Evolutionary conservation across 2,329 filamentous ascomycete genomes (phyloP), one percentile per base, ranked within the genome.

Genomic region (Talaromyces sp.): DNA sequence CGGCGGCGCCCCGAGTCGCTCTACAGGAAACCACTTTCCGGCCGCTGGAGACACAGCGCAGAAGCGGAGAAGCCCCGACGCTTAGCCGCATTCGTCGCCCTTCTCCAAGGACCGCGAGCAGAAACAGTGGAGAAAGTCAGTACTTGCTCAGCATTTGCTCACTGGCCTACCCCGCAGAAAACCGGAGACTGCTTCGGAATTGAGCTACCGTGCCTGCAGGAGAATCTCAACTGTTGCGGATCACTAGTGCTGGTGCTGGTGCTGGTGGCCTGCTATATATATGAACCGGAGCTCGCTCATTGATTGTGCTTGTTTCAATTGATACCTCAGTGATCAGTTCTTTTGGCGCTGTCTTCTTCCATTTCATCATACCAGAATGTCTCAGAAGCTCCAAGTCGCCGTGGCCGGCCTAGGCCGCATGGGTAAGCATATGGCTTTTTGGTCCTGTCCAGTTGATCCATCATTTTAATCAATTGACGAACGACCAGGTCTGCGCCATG

Each of bases 401-500:
- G 51, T 53, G 15, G 61, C 58, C n/a, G 61, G 61, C 25, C 32
- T 63, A 1, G 61, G 61, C 19, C 61, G 61, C 28, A 66, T 67
- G 65, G 65, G 77, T 44, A 47, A 73, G 42, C 42, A 49, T 49
- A 17, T n/a, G 11, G 10, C 5, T 42, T 30, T 15, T 10, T 49
- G 17, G 11, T n/a, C 11, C 36, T 15, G 15, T 8, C 7, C 15
- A 44, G 7, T 8, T 47, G 11, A 6, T 33, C 28, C 17, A 17
- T 28, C 27, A 3, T 10, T 47, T 19, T 33, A n/a, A 19, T 49
- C 44, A 27, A 51, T 53, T 30, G 27, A 53, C 27, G 11, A 28
- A 53, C 27, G 11, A 28, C n/a, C 22, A 58, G 57, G 57, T 13
- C 4, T 58, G 6, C 71, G 73, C 8, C 76, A 78, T 63, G 76